phyloP scores from a whole-genome alignment of 257 asterid species.

The Petunia secreta region DNA sequence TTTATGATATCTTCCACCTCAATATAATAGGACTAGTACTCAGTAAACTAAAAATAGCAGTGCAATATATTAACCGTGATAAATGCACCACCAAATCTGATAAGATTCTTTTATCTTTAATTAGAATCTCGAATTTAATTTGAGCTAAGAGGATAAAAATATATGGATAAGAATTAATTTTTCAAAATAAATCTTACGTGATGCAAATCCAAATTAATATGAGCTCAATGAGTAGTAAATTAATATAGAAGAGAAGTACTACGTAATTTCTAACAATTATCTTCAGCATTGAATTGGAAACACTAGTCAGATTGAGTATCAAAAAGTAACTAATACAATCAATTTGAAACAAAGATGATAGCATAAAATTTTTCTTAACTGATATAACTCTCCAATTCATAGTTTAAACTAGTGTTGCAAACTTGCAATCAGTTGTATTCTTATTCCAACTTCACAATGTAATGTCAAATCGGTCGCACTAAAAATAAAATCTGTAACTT shows the following conservation, averaged over 20 bases:
- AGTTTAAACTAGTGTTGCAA: background rate
- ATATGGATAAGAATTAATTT: no score
- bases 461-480: background rate
- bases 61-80: background rate
- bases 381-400: background rate
- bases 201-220: no score
- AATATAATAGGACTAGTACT: no score
- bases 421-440: background rate
- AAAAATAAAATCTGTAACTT: background rate
- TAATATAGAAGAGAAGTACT: background rate
- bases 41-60: background rate
- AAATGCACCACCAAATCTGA: no score
- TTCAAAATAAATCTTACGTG: no score
- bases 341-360: background rate
- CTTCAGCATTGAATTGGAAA: background rate
- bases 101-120: no score
- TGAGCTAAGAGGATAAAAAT: no score
- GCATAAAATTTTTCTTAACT: no score
- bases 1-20: background rate
- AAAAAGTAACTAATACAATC: background rate
- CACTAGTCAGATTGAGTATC: background rate
- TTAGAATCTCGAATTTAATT: no score
- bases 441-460: background rate
- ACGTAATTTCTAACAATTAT: background rate
- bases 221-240: background rate